phyloP scores from a whole-genome alignment of 768 basidiomycete species.

The Psilocybe subaeruginosa region DNA sequence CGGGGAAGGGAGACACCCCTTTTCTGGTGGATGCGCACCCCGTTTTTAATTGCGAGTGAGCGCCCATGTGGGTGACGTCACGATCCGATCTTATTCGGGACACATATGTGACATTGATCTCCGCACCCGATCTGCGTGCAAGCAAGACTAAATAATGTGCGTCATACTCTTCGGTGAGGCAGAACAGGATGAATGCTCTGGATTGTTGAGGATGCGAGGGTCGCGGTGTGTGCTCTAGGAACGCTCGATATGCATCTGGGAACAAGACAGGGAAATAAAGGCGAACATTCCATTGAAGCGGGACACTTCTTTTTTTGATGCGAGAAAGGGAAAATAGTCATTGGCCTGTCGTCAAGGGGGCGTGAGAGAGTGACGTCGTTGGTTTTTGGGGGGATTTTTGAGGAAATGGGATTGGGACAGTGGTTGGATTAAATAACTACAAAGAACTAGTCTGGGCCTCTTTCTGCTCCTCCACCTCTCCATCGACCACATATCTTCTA shows the following conservation, averaged over 20 bases:
- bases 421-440: conserved; percentile 29
- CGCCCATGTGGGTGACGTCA: conserved; percentile 18
- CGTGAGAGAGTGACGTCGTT: conserved; percentile 24
- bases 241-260: not conserved
- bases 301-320: not conserved
- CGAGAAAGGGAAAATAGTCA: not conserved
- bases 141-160: conserved; percentile 8
- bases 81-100: conserved; percentile 17
- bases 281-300: not conserved
- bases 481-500: not conserved
- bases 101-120: conserved; percentile 4
- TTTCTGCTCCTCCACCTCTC: conserved; percentile 15
- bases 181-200: not conserved
- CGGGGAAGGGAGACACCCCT: not conserved
- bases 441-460: conserved; percentile 18
- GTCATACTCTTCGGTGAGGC: not conserved
- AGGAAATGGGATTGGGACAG: conserved; percentile 1
- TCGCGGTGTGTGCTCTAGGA: not conserved
- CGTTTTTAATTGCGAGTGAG: conserved; percentile 17
- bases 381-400: conserved; percentile 7
- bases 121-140: conserved; percentile 9
- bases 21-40: conserved; percentile 3
- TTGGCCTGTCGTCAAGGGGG: conserved; percentile 19
- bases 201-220: not conserved
- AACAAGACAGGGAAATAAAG: not conserved